phyloP scores from a whole-genome alignment of 106 monocot species.

The Xerophyta viscosa region DNA sequence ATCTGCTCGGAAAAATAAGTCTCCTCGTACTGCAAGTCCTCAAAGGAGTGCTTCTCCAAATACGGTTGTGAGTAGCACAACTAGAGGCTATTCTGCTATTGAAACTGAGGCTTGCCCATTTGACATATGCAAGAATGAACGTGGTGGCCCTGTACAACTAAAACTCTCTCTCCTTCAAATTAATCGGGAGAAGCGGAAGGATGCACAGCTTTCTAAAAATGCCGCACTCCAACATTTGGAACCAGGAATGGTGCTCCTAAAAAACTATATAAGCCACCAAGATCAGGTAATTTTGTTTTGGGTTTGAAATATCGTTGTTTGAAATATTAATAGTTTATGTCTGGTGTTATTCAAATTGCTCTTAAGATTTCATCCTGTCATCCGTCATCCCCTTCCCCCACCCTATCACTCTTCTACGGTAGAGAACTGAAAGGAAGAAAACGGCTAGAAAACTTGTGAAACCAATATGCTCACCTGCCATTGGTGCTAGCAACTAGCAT shows the following conservation, averaged over 20 bases:
- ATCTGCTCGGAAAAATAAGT: background rate
- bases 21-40: slow-evolving; percentile 4
- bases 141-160: slow-evolving; percentile 6
- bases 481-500: no score
- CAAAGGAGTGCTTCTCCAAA: slow-evolving; percentile 11
- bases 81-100: background rate
- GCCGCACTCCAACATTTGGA: slow-evolving; percentile 12
- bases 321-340: background rate
- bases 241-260: slow-evolving; percentile 54
- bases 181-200: slow-evolving; percentile 36
- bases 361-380: no score
- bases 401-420: no score
- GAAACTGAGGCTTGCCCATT: slow-evolving; percentile 10
- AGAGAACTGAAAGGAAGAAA: no score
- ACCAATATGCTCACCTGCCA: no score
- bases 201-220: background rate
- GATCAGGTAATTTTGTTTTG: slow-evolving; percentile 27
- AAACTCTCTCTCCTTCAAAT: slow-evolving; percentile 18
- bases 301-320: background rate
- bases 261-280: slow-evolving; percentile 20
- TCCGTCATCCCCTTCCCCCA: no score
- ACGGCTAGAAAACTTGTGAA: no score
- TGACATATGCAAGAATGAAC: slow-evolving; percentile 26
- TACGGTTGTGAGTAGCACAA: background rate
- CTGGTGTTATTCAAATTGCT: no score